A percentile compares a stretch with the other conserved stretches of the same genome.
Conservation (phyloP, 768 basidiomycete genomes). For the Leucosporidium scottii region DNA sequence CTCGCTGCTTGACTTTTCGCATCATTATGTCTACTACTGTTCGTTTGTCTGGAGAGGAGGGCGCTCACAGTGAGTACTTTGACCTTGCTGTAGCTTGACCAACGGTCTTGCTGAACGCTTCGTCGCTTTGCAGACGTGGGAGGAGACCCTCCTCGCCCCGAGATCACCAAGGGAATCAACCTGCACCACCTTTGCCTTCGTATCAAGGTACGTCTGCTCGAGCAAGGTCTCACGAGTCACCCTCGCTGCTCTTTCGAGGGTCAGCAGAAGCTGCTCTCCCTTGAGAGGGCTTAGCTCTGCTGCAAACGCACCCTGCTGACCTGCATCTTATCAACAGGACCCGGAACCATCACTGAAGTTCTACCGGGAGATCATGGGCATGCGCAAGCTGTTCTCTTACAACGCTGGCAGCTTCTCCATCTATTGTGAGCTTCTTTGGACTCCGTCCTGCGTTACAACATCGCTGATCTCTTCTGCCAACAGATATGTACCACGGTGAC, state of each 20-base stretch:
- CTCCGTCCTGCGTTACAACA: not conserved
- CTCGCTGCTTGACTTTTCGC: no score
- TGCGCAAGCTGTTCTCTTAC: constrained; percentile 27
- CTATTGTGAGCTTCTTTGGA: constrained; percentile 10
- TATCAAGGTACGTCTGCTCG: constrained; percentile 14
- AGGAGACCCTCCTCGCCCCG: constrained; percentile 16
- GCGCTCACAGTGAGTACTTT: constrained; percentile 5
- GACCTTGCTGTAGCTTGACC: not conserved
- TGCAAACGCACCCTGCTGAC: no score
- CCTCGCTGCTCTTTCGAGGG: not conserved
- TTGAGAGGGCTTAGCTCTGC: no score
- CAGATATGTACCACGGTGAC: constrained; percentile 29
- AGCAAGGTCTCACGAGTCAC: no score
- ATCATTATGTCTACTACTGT: no score
- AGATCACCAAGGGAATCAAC: constrained; percentile 19
- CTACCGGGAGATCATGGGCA: constrained; percentile 26
- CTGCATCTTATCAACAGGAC: not conserved
- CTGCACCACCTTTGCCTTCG: constrained; percentile 27
- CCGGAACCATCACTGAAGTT: constrained; percentile 20
- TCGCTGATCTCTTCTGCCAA: not conserved
- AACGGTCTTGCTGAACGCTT: not conserved
- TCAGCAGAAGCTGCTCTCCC: not conserved
- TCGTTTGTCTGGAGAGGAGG: constrained; percentile 11
- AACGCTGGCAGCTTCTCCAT: constrained; percentile 28
- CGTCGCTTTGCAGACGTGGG: constrained; percentile 16